phyloP scores from a whole-genome alignment of 2,329 filamentous ascomycete species.

The Aureobasidium vineae region DNA sequence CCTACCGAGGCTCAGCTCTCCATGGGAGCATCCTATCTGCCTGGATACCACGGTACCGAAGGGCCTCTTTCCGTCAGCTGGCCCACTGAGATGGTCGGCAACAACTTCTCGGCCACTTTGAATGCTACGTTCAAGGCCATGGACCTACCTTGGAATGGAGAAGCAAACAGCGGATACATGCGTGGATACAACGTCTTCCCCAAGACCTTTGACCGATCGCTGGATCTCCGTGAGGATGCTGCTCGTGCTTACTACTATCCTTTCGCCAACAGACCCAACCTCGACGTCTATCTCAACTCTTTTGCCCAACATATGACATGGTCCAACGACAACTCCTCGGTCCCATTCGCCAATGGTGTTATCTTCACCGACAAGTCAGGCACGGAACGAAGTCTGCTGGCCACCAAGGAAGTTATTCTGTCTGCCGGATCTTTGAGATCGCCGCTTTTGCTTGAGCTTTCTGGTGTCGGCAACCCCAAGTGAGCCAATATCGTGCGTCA shows the following conservation, averaged over 20 bases:
- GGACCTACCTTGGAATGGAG: slow-evolving; percentile 43
- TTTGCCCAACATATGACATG: slow-evolving; percentile 45
- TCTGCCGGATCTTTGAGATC: slow-evolving; percentile 41
- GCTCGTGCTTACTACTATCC: slow-evolving; percentile 52
- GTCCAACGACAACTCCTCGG: slow-evolving; percentile 28
- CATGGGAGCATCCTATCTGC: neutral
- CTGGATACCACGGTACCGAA: slow-evolving; percentile 1
- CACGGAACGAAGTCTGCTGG: slow-evolving; percentile 17
- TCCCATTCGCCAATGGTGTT: slow-evolving; percentile 21
- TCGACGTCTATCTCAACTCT: slow-evolving; percentile 48
- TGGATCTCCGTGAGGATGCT: slow-evolving; percentile 47
- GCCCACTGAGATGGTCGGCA: slow-evolving; percentile 17
- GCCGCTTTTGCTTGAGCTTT: slow-evolving; percentile 40
- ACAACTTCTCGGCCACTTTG: slow-evolving; percentile 32
- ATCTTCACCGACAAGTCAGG: slow-evolving; percentile 11
- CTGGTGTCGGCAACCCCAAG: slow-evolving; percentile 40
- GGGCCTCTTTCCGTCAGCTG: slow-evolving; percentile 27
- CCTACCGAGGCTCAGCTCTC: slow-evolving; percentile 6
- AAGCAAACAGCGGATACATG: slow-evolving; percentile 47
- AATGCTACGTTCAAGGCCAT: slow-evolving; percentile 41
- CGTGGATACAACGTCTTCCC: slow-evolving; percentile 47
- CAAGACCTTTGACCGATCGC: slow-evolving; percentile 43
- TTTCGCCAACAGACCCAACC: slow-evolving; percentile 42
- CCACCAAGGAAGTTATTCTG: slow-evolving; percentile 38
- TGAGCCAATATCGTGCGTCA: neutral